phyloP scores from a whole-genome alignment of 2,329 filamentous ascomycete genomes.

The Ceratocystis alfenasii region DNA sequence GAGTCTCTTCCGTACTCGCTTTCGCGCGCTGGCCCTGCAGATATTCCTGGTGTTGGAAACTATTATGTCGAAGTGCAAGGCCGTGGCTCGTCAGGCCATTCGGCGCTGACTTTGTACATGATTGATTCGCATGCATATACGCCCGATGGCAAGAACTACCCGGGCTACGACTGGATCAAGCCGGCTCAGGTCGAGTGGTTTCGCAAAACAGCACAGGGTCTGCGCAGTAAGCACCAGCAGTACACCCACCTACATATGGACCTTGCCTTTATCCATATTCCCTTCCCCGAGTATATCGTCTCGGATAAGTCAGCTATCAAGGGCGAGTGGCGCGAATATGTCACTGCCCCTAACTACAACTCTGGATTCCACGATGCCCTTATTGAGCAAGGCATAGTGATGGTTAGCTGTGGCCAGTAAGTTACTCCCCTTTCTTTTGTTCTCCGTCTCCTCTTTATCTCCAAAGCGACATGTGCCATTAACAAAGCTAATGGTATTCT shows the following conservation, averaged over 20 bases:
- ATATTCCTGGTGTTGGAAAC: conserved; percentile 84
- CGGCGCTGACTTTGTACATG: conserved; percentile 86
- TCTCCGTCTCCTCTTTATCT: neutral
- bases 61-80: conserved; percentile 86
- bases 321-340: conserved; percentile 67
- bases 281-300: conserved; percentile 74
- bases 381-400: conserved; percentile 69
- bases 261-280: conserved; percentile 94
- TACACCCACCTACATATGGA: conserved; percentile 93
- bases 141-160: conserved; percentile 73
- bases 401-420: conserved; percentile 85
- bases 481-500: conserved; percentile 19
- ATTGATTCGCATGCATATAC: conserved; percentile 89
- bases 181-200: conserved; percentile 93
- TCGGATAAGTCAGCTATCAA: conserved; percentile 40
- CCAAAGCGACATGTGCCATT: neutral
- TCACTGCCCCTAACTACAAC: conserved; percentile 82
- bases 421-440: conserved; percentile 29
- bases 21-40: conserved; percentile 67
- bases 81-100: conserved; percentile 66
- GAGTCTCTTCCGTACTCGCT: conserved; percentile 82
- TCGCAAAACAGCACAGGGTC: conserved; percentile 56
- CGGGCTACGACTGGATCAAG: conserved; percentile 98
- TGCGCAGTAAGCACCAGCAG: conserved; percentile 66
- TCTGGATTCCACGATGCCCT: conserved; percentile 86